Conservation (phyloP, 106 monocot genomes). For the Dioscorea dumetorum region DNA sequence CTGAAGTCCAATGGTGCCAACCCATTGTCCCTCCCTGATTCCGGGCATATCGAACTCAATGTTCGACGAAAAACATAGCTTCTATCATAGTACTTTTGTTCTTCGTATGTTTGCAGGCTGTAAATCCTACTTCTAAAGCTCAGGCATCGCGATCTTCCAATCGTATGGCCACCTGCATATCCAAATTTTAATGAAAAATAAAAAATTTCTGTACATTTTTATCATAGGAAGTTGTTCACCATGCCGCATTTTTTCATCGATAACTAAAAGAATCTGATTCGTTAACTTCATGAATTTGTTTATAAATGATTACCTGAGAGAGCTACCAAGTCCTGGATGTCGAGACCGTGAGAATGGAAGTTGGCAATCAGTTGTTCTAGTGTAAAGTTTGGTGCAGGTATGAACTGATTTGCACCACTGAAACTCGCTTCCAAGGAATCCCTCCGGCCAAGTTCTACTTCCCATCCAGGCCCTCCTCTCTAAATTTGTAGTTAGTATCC, state of each 20-base stretch:
- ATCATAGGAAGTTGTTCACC: no score
- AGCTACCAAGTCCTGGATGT: constrained; percentile 51
- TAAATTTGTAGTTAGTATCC: neutral
- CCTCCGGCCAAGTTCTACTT: constrained; percentile 54
- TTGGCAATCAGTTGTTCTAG: constrained; percentile 46
- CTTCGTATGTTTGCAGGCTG: constrained; percentile 6
- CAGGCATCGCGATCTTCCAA: constrained; percentile 52
- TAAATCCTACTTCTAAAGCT: constrained; percentile 58
- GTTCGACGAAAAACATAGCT: constrained; percentile 8
- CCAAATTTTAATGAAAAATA: neutral
- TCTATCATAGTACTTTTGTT: constrained; percentile 12
- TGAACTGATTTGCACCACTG: constrained; percentile 41
- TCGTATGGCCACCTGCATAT: constrained; percentile 47
- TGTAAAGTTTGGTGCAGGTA: constrained; percentile 71
- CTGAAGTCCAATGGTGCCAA: constrained; percentile 34
- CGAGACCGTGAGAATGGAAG: constrained; percentile 56
- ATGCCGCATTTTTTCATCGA: no score
- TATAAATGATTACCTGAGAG: constrained; percentile 39
- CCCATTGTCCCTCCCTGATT: constrained; percentile 31
- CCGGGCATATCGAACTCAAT: constrained; percentile 42
- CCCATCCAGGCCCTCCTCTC: constrained; percentile 64
- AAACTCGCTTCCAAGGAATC: constrained; percentile 63
- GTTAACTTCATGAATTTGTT: no score
- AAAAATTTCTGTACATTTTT: no score
- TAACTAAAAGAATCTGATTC: no score